These are phyloP conservation scores for Ceriops tagal DNA, from an alignment of 345 rosid genomes.

Conservation along the genomic window DNA sequence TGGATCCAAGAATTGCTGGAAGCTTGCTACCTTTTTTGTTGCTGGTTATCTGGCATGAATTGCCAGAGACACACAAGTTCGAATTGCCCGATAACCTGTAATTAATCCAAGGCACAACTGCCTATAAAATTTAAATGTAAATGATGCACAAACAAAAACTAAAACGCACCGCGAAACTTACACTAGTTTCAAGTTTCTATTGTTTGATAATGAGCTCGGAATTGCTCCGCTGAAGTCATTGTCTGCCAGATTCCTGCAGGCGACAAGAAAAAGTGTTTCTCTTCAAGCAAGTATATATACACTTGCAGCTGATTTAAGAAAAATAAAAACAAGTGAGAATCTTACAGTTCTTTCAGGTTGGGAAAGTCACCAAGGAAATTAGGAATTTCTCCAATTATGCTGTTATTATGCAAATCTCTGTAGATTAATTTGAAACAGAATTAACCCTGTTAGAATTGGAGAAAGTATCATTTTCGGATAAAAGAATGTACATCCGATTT, in stretches of 20 bases:
- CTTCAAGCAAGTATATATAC: no score
- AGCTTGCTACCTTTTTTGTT: constrained; percentile 29
- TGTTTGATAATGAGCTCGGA: constrained; percentile 16
- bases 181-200: constrained; percentile 25
- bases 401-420: constrained; percentile 26
- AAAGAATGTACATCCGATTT: no score
- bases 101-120: neutral
- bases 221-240: constrained; percentile 21
- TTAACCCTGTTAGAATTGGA: neutral
- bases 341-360: constrained; percentile 18
- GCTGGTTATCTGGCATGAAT: constrained; percentile 22
- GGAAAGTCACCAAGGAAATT: constrained; percentile 23
- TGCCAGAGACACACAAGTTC: constrained; percentile 32
- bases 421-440: neutral
- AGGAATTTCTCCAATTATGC: constrained; percentile 23
- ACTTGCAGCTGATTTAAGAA: no score
- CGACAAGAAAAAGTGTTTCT: no score
- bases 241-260: constrained; percentile 19
- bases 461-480: no score
- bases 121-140: no score
- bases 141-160: neutral
- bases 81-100: constrained; percentile 38
- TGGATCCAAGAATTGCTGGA: constrained; percentile 38
- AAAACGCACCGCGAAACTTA: constrained; percentile 11
- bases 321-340: neutral